phyloP scores from a whole-genome alignment of 78 protist genomes.

The Pigoraptor vietnamica region DNA sequence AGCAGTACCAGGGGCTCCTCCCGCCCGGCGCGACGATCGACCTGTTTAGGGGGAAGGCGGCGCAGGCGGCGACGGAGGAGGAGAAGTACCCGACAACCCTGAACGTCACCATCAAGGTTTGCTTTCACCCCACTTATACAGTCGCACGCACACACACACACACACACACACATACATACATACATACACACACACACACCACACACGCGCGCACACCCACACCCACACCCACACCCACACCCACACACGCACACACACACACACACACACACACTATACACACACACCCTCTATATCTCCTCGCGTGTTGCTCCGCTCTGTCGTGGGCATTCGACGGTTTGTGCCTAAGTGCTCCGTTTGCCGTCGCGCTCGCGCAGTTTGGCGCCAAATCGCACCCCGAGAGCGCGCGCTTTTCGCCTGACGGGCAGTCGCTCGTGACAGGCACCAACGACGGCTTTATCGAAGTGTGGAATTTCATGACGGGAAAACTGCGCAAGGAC shows the following conservation, averaged over 20 bases:
- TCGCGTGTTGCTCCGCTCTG: neutral
- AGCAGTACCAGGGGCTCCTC: slow-evolving; percentile 20
- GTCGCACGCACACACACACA: neutral
- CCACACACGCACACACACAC: neutral
- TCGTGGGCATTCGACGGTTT: neutral
- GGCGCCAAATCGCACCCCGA: slow-evolving; percentile 42
- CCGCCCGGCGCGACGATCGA: slow-evolving; percentile 9
- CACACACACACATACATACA: neutral
- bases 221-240: no score
- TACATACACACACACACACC: no score
- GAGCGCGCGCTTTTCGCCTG: slow-evolving; percentile 53
- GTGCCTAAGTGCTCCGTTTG: neutral
- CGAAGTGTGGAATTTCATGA: slow-evolving; percentile 59
- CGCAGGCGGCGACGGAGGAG: neutral
- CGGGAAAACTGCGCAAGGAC: slow-evolving; percentile 59
- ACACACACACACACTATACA: neutral
- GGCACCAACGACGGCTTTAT: slow-evolving; percentile 63
- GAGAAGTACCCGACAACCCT: neutral
- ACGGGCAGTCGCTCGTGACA: slow-evolving; percentile 50
- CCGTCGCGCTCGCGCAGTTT: neutral
- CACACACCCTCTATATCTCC: no score
- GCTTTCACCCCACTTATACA: neutral
- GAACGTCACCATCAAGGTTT: neutral
- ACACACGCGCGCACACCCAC: no score
- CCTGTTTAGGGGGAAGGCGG: slow-evolving; percentile 25